These are phyloP conservation scores for Cladophialophora chaetospira DNA, from an alignment of 2,329 filamentous ascomycete species.

Conservation along the genomic window DNA sequence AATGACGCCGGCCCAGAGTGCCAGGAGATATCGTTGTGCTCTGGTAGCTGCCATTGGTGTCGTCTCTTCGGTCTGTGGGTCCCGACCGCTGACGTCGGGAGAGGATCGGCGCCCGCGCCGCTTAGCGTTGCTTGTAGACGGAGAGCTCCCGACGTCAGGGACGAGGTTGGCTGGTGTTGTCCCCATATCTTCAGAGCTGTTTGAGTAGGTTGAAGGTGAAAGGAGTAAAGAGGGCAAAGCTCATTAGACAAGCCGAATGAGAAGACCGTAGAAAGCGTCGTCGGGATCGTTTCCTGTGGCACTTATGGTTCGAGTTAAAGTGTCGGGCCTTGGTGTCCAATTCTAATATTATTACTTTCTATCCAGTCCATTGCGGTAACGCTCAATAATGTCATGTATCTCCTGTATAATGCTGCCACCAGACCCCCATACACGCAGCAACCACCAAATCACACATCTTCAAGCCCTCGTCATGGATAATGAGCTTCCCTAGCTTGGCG, in stretches of 20 bases:
- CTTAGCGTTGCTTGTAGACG: background rate
- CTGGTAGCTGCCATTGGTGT: background rate
- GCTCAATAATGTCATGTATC: too few species aligned
- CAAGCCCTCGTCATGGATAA: slow-evolving; percentile 83
- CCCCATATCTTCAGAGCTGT: background rate
- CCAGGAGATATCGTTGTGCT: background rate
- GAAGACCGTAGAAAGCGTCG: too few species aligned
- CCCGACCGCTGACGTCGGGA: background rate
- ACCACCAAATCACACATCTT: slow-evolving; percentile 96
- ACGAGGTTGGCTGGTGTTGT: background rate
- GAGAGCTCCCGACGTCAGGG: background rate
- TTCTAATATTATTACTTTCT: too few species aligned
- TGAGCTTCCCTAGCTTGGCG: slow-evolving; percentile 90
- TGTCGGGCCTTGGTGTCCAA: too few species aligned
- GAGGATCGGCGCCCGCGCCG: background rate
- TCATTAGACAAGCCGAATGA: too few species aligned
- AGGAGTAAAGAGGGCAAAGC: too few species aligned
- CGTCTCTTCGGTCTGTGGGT: background rate
- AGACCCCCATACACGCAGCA: slow-evolving; percentile 86
- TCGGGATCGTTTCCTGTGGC: too few species aligned
- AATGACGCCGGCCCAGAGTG: slow-evolving; percentile 1
- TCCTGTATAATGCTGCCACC: slow-evolving; percentile 85
- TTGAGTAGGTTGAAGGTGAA: too few species aligned
- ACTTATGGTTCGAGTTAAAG: too few species aligned
- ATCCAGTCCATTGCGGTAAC: too few species aligned